Evolutionary conservation across 1,284 basidiomycete species (phyloP).

Genomic region (Cutaneotrichosporon mucoides): DNA sequence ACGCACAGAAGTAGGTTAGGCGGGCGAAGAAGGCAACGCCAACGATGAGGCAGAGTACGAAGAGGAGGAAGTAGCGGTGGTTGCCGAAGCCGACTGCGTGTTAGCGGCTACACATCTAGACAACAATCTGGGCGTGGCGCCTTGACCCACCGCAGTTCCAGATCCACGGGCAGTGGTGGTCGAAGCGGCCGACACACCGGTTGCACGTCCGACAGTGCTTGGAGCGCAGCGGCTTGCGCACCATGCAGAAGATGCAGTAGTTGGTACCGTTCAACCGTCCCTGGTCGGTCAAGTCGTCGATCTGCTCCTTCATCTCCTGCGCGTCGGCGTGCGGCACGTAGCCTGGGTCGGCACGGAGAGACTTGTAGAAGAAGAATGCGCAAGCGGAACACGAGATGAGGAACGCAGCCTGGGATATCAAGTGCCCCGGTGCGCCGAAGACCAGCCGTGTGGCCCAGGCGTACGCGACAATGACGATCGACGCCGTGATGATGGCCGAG

Average conservation of each 20-base stretch:
- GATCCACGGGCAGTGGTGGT: slow-evolving; percentile 99
- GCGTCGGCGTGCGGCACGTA: slow-evolving; percentile 68
- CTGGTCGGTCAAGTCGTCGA: slow-evolving; percentile 82
- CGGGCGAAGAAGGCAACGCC: slow-evolving; percentile 78
- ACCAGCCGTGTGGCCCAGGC: slow-evolving; percentile 63
- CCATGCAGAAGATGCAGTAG: slow-evolving; percentile 92
- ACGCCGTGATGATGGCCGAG: slow-evolving; percentile 78
- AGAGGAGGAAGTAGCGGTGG: slow-evolving; percentile 89
- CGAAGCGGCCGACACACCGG: slow-evolving; percentile 80
- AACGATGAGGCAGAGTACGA: slow-evolving; percentile 75
- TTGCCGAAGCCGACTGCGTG: slow-evolving; percentile 81
- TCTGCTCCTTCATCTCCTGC: slow-evolving; percentile 75
- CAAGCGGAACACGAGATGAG: slow-evolving; percentile 68
- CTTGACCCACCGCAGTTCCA: slow-evolving; percentile 85
- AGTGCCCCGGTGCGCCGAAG: slow-evolving; percentile 46
- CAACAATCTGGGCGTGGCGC: background rate
- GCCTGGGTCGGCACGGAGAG: slow-evolving; percentile 86
- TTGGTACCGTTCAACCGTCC: slow-evolving; percentile 89
- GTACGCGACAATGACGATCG: slow-evolving; percentile 80
- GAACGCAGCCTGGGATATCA: slow-evolving; percentile 71
- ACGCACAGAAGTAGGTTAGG: slow-evolving; percentile 73
- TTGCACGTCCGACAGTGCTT: slow-evolving; percentile 94
- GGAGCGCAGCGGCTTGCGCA: slow-evolving; percentile 83
- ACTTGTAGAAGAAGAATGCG: slow-evolving; percentile 82
- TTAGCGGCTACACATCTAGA: background rate